These are phyloP conservation scores for Saccharomycopsis selenospora DNA, from an alignment of 805 yeast genomes.

Conservation along the genomic window DNA sequence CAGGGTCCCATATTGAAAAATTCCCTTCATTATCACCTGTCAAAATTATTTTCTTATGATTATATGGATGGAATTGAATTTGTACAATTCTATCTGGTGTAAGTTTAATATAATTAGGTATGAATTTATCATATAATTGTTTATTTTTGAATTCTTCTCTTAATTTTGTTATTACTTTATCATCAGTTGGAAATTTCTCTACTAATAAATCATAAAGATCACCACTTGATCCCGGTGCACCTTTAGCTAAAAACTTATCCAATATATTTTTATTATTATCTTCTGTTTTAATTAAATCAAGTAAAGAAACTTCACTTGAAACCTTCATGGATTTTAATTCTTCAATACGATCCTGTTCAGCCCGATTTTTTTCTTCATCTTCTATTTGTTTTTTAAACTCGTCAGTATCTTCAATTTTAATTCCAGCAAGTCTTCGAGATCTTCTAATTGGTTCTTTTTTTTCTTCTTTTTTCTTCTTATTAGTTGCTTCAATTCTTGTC, in stretches of 20 bases:
- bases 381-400: slow-evolving; percentile 27
- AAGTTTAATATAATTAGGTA: slow-evolving; percentile 65
- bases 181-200: slow-evolving; percentile 28
- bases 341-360: slow-evolving; percentile 23
- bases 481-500: slow-evolving; percentile 23
- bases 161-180: slow-evolving; percentile 37
- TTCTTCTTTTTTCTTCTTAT: slow-evolving; percentile 25
- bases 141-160: slow-evolving; percentile 46
- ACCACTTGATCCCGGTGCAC: slow-evolving; percentile 58
- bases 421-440: slow-evolving; percentile 74
- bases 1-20: slow-evolving; percentile 81
- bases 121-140: slow-evolving; percentile 45
- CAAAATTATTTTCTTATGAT: slow-evolving; percentile 51
- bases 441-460: slow-evolving; percentile 54
- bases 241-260: slow-evolving; percentile 29
- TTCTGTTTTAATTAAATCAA: slow-evolving; percentile 41
- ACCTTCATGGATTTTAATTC: slow-evolving; percentile 47
- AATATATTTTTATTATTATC: slow-evolving; percentile 30
- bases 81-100: slow-evolving; percentile 65
- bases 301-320: slow-evolving; percentile 55
- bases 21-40: slow-evolving; percentile 91
- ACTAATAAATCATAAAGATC: slow-evolving; percentile 57
- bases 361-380: slow-evolving; percentile 23
- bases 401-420: slow-evolving; percentile 45
- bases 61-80: slow-evolving; percentile 69